Base-by-base conservation (phyloP, 1,284 basidiomycete species). In the Gymnopus androsaceus region DNA sequence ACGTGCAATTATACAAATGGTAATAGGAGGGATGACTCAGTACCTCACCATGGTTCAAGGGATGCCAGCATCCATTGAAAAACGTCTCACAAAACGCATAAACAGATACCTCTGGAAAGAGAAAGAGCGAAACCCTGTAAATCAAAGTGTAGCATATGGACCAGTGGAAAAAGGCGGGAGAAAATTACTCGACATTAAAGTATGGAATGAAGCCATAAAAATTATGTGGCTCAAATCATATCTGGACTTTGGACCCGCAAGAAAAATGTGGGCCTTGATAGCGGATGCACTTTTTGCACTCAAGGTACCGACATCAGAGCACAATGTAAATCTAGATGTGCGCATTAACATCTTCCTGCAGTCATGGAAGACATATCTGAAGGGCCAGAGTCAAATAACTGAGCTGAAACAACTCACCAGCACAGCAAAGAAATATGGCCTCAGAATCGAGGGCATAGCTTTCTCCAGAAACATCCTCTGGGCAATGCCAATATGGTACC, bases 41-140 rank as follows among this genome's bases (percentile, higher is more conserved):
- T 62, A 59, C 53, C 55, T 66, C 0, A 58, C 57, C 0, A 54
- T 42, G 15, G 63, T 59, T 0, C 65, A 67, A 56, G 65, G 67
- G 0, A 69, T 69, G 66, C 67, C 65, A 1, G 33, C 45, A 9
- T 28, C 34, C 0, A 28, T 61, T 3, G 55, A 57, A 30, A 44
- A 33, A 11, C 19, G 23, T 21, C 46, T 65, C 0, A 49, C 55
- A 23, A 49, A 54, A 11, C 23, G 53, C 14, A 51, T 59, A 2
- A 34, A 51, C 0, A 41, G 47, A 0, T 62, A 58, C 44, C 33
- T 62, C 1, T 63, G 59, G 62, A 52, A 51, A 1, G 58, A 58
- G 0, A 55, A 50, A 33, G 14, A 11, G 0, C 15, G 14, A 3
- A 36, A 52, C 0, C 46, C 57, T 0, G 47, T 66, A 0, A 64